Base-by-base conservation (phyloP, 2,329 filamentous ascomycete genomes). In the Exophiala sp. region DNA sequence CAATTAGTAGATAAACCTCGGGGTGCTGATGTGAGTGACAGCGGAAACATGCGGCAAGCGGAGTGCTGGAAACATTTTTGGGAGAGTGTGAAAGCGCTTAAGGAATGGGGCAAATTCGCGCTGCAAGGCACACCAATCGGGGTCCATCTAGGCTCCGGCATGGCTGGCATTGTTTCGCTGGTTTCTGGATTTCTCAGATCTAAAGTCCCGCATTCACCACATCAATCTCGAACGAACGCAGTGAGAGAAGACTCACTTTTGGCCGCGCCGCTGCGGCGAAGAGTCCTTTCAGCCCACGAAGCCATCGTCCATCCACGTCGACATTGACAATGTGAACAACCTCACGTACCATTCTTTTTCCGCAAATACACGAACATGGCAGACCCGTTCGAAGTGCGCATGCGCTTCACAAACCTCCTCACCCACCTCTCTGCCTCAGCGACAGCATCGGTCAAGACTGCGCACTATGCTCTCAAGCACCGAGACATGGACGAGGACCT, bases 321-420 rank as follows among this genome's bases (percentile, higher is more conserved):
- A 12, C 14, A 38, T 16, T 5, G 35, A 38, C 14, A 16, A 38
- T 38, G 35, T 38, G 14, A 16, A 38, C 35, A 12, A 38, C 35
- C 10, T 38, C 35, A 5, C 39, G 14, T 10, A 20, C 8, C 39
- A 41, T 18, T 41, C n/a, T n/a, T 41, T 20, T 11, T 20, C 12
- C 11, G 18, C 5, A 41, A 20, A 38, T 42, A 14, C 21, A 47
- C 79, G 75, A 72, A 79, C 45, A 87, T 86, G 83, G 81, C 81
- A 41, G 91, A 99, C 74, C 94, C 95, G 5, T 99, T 99, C 72
- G 94, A 97, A 77, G 92, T 97, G 65, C 91, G 94, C 68, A 91
- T 99, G 83, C 91, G 91, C 73, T 99, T 99, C 78, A 96, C 90
- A 49, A 82, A 82, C 48, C 88, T 94, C 69, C 83, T 99, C 20